Base-by-base conservation (phyloP, 2,329 filamentous ascomycete genomes). In the Ophiostoma sp. region DNA sequence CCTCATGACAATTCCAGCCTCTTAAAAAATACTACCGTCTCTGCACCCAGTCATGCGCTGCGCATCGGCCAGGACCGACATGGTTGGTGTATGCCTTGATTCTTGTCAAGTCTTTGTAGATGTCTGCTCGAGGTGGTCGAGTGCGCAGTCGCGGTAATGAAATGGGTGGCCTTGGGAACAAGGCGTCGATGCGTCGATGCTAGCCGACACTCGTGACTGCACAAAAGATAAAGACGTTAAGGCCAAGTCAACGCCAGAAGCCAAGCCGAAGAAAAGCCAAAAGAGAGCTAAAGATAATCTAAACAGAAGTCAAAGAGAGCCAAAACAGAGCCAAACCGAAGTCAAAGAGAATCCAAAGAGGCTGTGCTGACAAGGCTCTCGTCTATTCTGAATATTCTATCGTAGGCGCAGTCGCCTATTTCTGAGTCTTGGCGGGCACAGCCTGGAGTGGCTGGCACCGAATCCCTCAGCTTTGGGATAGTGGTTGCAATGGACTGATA, bases 311-410 rank as follows among this genome's bases (percentile, higher is more conserved):
- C 3, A 41, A 13, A 41, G 39, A 13, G 1, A 10, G 13, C 8
- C 13, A 15, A 15, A 41, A 15, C 2, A 41, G 2, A 4, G 44
- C 20, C 44, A 48, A 48, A 48, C 41, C 11, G 15, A 44, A 44
- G 4, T 3, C 27, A 27, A 23, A 15, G 44, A 48, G 36, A 39
- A 48, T 15, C 44, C 23, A 31, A 27, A 15, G 52, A 57, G 52
- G 52, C n/a, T 57, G n/a, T 57, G 52, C 52, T 27, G 48, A 11
- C 52, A 57, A 57, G 52, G 52, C 52, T 57, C 23, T 31, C 44
- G 52, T 13, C 52, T 57, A 57, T 23, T 57, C 52, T 57, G 52
- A 13, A 10, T 57, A 27, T 8, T 0, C 27, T 27, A 15, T 15
- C 23, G 52, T 57, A 57, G 52, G 52, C 52, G n/a, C 23, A 3